phyloP scores from a whole-genome alignment of 2,329 filamentous ascomycete species.

The Aquanectria penicillioides region DNA sequence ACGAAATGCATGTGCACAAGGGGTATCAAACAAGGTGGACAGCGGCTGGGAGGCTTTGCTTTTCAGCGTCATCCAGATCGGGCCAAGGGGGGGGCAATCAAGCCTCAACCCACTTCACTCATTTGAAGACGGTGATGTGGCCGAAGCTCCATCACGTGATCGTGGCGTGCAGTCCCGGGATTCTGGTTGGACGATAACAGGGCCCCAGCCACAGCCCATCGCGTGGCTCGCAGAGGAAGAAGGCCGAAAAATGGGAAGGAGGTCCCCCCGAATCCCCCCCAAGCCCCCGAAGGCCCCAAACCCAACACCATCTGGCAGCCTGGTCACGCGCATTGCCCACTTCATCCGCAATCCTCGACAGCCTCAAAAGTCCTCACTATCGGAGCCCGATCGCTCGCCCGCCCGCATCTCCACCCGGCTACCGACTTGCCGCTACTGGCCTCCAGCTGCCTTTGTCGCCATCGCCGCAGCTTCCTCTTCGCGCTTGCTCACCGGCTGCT shows the following conservation, averaged over 20 bases:
- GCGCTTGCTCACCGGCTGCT: slow-evolving; percentile 27
- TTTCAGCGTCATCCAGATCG: slow-evolving; percentile 28
- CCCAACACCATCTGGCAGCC: slow-evolving; percentile 46
- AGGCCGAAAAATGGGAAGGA: slow-evolving; percentile 28
- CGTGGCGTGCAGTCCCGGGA: background rate
- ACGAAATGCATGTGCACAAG: slow-evolving; percentile 3
- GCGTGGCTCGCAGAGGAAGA: slow-evolving; percentile 31
- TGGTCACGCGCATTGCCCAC: slow-evolving; percentile 52
- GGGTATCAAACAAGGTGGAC: slow-evolving; percentile 22
- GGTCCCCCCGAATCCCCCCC: slow-evolving; percentile 26
- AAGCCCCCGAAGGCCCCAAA: slow-evolving; percentile 38
- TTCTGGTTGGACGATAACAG: slow-evolving; percentile 31
- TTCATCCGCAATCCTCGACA: slow-evolving; percentile 46
- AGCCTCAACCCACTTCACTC: slow-evolving; percentile 29
- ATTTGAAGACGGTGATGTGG: slow-evolving; percentile 24
- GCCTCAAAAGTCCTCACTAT: slow-evolving; percentile 44
- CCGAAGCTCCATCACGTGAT: slow-evolving; percentile 28
- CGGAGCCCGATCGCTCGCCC: slow-evolving; percentile 34
- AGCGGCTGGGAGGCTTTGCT: slow-evolving; percentile 14
- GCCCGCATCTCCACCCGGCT: slow-evolving; percentile 29
- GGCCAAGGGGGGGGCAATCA: slow-evolving; percentile 31
- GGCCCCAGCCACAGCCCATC: slow-evolving; percentile 35
- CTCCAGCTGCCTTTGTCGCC: slow-evolving; percentile 25
- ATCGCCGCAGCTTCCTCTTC: slow-evolving; percentile 27
- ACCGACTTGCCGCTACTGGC: slow-evolving; percentile 26